Evolutionary conservation across 164 flowering plant genomes (phyloP).

Genomic region (Platanus orientalis): DNA sequence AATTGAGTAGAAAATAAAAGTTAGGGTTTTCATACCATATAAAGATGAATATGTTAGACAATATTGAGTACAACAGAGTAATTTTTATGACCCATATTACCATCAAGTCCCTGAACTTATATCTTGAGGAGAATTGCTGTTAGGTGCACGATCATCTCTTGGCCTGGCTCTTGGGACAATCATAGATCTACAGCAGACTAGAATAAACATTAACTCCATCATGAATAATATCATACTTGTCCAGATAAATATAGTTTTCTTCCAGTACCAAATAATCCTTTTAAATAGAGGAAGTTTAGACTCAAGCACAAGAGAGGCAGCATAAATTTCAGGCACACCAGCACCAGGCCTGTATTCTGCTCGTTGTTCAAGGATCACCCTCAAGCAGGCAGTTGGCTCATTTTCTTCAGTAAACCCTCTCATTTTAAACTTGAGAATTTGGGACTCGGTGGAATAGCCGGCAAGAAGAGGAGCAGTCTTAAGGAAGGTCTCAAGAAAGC

Average conservation of each 20-base stretch:
- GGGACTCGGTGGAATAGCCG: constrained; percentile 73
- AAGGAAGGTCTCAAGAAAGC: constrained; percentile 49
- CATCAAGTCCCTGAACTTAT: too few species aligned
- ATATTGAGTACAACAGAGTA: too few species aligned
- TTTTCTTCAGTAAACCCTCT: constrained; percentile 50
- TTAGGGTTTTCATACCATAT: too few species aligned
- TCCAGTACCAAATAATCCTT: constrained; percentile 81
- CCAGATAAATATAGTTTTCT: constrained; percentile 64
- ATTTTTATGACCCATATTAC: too few species aligned
- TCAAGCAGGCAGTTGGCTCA: constrained; percentile 62
- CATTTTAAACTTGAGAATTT: constrained; percentile 44
- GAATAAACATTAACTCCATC: constrained; percentile 44
- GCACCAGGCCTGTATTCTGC: constrained; percentile 69
- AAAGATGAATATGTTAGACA: too few species aligned
- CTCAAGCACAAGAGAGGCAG: constrained; percentile 52
- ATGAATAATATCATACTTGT: constrained; percentile 38
- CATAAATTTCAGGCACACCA: constrained; percentile 81
- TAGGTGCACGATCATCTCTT: constrained; percentile 21
- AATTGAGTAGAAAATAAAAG: too few species aligned
- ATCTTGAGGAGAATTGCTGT: constrained; percentile 8
- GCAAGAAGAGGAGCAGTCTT: constrained; percentile 60
- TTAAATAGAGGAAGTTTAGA: constrained; percentile 67
- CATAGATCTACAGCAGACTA: constrained; percentile 60
- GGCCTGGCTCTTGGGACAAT: constrained; percentile 51
- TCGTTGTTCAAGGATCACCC: constrained; percentile 63